Percentiles rank a stretch among this genome's conserved stretches.
Conservation (phyloP, 305 asterid species). For the Rubia tinctorum region DNA sequence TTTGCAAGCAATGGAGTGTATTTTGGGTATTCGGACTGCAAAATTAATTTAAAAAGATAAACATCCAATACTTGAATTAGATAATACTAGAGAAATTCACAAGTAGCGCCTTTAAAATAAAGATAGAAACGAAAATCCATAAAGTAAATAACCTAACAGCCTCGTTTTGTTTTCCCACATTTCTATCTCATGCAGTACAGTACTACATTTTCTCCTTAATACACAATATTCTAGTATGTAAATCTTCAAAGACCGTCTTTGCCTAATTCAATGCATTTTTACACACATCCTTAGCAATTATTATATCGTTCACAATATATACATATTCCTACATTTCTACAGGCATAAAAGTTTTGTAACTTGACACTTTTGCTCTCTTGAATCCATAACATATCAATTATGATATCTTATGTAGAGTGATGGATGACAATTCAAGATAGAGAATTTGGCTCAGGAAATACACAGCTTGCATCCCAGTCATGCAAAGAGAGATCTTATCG, state of each 20-base stretch:
- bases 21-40: slow-evolving; percentile 86
- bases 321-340: neutral
- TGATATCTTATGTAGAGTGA: too few relatives aligned
- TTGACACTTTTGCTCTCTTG: too few relatives aligned
- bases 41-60: slow-evolving; percentile 19
- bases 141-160: neutral
- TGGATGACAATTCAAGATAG: too few relatives aligned
- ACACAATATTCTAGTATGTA: neutral
- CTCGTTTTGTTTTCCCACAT: neutral
- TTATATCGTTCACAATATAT: neutral
- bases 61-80: neutral
- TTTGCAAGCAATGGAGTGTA: slow-evolving; percentile 93
- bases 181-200: neutral
- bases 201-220: neutral
- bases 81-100: neutral
- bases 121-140: neutral
- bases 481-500: too few relatives aligned
- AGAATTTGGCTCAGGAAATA: neutral
- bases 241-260: neutral
- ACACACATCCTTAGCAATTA: neutral
- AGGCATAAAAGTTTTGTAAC: neutral
- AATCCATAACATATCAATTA: too few relatives aligned
- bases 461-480: too few relatives aligned
- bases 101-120: neutral
- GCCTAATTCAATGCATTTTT: neutral